Percentiles rank a stretch among this genome's conserved stretches.
Conservation (phyloP, 371 early-diverging fungal genomes). For the Actinomortierella wolfii region DNA sequence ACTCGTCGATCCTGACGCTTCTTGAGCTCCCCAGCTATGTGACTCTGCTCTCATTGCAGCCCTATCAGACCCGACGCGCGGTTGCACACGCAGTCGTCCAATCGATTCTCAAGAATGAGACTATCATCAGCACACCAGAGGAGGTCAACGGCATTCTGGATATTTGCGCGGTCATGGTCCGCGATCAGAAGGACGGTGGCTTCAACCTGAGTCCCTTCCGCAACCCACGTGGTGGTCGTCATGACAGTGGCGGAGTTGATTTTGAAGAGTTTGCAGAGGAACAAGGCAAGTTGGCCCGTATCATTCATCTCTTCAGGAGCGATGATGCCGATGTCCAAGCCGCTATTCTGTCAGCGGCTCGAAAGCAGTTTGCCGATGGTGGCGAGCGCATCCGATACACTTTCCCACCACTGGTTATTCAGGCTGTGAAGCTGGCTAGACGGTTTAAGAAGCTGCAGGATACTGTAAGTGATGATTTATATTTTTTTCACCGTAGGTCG, state of each 20-base stretch:
- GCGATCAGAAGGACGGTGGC: conserved; percentile 75
- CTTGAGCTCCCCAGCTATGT: conserved; percentile 74
- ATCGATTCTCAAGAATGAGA: conserved; percentile 66
- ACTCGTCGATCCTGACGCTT: conserved; percentile 64
- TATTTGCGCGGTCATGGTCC: conserved; percentile 76
- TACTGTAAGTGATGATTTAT: conserved; percentile 25
- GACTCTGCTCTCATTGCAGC: conserved; percentile 78
- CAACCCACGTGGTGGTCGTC: conserved; percentile 37
- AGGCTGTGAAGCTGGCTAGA: conserved; percentile 74
- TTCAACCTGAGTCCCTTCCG: conserved; percentile 49
- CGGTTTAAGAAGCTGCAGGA: conserved; percentile 55
- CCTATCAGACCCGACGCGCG: conserved; percentile 78
- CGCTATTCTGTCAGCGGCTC: conserved; percentile 74
- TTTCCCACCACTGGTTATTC: conserved; percentile 81
- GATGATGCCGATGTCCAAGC: conserved; percentile 78
- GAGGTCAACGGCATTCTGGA: conserved; percentile 85
- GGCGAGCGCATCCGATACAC: conserved; percentile 86
- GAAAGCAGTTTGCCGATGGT: conserved; percentile 82
- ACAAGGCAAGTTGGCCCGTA: conserved; percentile 80
- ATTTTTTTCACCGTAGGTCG: background rate
- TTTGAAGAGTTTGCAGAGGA: conserved; percentile 82
- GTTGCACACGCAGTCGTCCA: conserved; percentile 80
- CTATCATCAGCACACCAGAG: conserved; percentile 69
- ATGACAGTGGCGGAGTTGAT: conserved; percentile 59
- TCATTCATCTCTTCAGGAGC: conserved; percentile 80